A percentile compares a stretch with the other conserved stretches of the same genome.
phyloP scores from a whole-genome alignment of 2,329 filamentous ascomycete genomes.

The Reticulascus tulasneorum region DNA sequence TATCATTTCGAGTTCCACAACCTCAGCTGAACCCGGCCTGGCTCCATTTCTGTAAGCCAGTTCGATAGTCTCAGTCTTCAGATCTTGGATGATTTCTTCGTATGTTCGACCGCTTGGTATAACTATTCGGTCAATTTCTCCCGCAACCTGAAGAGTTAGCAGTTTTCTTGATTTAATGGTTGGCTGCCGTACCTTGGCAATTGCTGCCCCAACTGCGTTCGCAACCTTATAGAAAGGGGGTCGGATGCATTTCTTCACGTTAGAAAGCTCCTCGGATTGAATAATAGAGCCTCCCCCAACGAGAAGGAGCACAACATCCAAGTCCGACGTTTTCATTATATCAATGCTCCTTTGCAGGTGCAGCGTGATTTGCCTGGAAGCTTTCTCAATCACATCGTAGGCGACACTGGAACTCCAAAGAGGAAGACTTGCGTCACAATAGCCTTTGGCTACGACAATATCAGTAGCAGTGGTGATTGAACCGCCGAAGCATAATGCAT shows the following conservation, averaged over 20 bases:
- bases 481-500: constrained; percentile 19
- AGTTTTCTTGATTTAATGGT: constrained; percentile 15
- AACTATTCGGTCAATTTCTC: no score
- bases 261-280: constrained; percentile 14
- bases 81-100: constrained; percentile 11
- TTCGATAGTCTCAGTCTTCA: constrained; percentile 13
- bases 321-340: constrained; percentile 18
- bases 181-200: constrained; percentile 20
- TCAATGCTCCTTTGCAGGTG: constrained; percentile 18
- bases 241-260: constrained; percentile 15
- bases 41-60: constrained; percentile 12
- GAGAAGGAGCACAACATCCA: constrained; percentile 16
- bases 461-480: constrained; percentile 18
- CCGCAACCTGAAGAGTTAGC: constrained; percentile 14
- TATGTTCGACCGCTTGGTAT: no score
- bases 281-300: constrained; percentile 19
- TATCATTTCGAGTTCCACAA: constrained; percentile 7
- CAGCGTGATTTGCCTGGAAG: constrained; percentile 6
- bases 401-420: no score
- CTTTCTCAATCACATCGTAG: constrained; percentile 3
- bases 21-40: constrained; percentile 3
- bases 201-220: constrained; percentile 19
- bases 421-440: not conserved
- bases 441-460: constrained; percentile 14
- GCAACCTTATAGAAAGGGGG: constrained; percentile 17